These are phyloP conservation scores for Phytophthora cactorum DNA, from an alignment of 352 stramenopile species.

Conservation along the genomic window DNA sequence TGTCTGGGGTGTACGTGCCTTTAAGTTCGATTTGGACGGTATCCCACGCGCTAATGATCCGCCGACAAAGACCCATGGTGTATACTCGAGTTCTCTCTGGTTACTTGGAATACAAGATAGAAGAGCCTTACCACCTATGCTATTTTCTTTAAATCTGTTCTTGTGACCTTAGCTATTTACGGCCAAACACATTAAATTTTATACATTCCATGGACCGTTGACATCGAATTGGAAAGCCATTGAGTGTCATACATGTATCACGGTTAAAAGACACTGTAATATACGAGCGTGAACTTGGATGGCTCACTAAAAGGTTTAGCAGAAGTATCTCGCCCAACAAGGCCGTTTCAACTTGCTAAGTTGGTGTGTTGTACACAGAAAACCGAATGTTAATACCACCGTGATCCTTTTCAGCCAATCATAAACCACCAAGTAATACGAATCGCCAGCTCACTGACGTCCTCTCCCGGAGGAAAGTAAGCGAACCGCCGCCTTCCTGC, in stretches of 20 bases:
- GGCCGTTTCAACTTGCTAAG: conserved; percentile 15
- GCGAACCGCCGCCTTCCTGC: neutral
- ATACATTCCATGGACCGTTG: too few species aligned
- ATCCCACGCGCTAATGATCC: conserved; percentile 1
- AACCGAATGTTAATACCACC: conserved; percentile 17
- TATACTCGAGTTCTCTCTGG: neutral
- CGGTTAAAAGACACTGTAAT: too few species aligned
- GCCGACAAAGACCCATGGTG: neutral
- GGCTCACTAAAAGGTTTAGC: too few species aligned
- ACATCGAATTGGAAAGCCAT: too few species aligned
- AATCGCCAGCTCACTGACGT: conserved; percentile 5
- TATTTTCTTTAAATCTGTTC: neutral
- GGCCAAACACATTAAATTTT: too few species aligned
- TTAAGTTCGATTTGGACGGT: conserved; percentile 15
- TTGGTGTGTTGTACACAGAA: conserved; percentile 9
- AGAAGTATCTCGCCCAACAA: too few species aligned
- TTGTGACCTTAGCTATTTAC: too few species aligned
- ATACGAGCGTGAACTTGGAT: too few species aligned
- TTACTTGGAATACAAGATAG: too few species aligned
- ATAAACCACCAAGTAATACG: conserved; percentile 11
- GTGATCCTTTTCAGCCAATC: conserved; percentile 23
- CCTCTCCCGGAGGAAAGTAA: conserved; percentile 20
- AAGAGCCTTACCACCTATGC: too few species aligned
- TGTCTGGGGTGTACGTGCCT: conserved; percentile 1
- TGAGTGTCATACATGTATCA: too few species aligned